A percentile compares a stretch with the other conserved stretches of the same genome.
Conservation (phyloP, 768 basidiomycete genomes). For the Mrakia hoshinonis region DNA sequence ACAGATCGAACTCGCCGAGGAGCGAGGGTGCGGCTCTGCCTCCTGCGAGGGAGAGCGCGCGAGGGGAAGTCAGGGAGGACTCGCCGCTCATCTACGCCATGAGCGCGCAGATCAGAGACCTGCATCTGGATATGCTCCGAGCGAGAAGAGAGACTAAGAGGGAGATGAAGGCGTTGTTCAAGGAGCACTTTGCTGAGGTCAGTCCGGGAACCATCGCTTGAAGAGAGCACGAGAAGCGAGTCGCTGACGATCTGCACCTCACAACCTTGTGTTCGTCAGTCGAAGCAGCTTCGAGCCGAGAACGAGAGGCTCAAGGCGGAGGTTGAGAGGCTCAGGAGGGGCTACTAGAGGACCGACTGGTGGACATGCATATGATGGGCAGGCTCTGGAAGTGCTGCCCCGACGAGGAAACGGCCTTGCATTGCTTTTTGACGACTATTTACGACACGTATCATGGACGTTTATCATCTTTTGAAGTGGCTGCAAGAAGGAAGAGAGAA, state of each 20-base stretch:
- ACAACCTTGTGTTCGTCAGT: no score
- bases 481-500: no score
- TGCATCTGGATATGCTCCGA: constrained; percentile 10
- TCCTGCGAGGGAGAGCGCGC: not conserved
- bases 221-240: no score
- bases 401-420: no score
- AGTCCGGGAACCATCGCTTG: no score
- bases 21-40: no score
- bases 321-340: constrained; percentile 13
- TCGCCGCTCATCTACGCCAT: constrained; percentile 12
- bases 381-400: not conserved
- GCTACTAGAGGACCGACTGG: not conserved
- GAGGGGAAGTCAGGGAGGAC: not conserved
- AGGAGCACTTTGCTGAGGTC: not conserved
- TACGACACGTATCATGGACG: no score
- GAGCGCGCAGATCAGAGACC: not conserved
- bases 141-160: constrained; percentile 5
- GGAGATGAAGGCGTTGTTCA: constrained; percentile 6
- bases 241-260: no score
- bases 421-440: not conserved
- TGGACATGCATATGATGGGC: not conserved
- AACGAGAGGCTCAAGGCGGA: not conserved
- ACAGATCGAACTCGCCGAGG: no score
- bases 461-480: no score
- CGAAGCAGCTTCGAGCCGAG: no score